Conservation (phyloP, 2,329 filamentous ascomycete genomes). For the Rhinocladiella mackenziei region DNA sequence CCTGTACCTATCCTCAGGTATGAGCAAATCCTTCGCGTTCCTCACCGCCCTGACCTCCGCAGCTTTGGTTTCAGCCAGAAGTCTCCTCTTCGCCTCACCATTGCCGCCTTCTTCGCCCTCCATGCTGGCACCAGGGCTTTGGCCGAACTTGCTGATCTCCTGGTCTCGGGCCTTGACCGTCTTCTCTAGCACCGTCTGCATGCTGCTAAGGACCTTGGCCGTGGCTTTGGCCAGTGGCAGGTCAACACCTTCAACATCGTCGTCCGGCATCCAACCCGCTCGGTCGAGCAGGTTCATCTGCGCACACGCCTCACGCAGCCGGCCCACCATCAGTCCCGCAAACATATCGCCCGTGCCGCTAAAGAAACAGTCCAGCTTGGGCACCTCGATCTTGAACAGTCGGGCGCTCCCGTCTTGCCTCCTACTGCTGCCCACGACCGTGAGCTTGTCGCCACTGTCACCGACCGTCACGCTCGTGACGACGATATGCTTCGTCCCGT, state of each 20-base stretch:
- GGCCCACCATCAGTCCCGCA: constrained; percentile 80
- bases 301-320: constrained; percentile 71
- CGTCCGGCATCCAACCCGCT: constrained; percentile 70
- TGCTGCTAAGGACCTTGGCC: constrained; percentile 84
- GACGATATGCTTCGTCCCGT: constrained; percentile 78
- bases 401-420: constrained; percentile 56
- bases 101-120: constrained; percentile 20
- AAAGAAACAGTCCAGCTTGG: constrained; percentile 87
- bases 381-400: constrained; percentile 84
- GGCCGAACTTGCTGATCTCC: constrained; percentile 49
- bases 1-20: constrained; percentile 62
- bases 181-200: constrained; percentile 76
- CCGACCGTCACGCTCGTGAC: constrained; percentile 69
- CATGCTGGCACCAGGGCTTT: constrained; percentile 17
- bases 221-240: constrained; percentile 78
- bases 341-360: constrained; percentile 99
- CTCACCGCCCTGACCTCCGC: constrained; percentile 80
- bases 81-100: constrained; percentile 54
- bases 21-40: constrained; percentile 64
- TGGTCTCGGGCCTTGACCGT: constrained; percentile 63
- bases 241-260: constrained; percentile 64
- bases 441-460: constrained; percentile 4
- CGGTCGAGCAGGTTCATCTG: constrained; percentile 48
- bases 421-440: constrained; percentile 26
- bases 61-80: constrained; percentile 73